These are phyloP conservation scores for Penicillium sp. DNA, from an alignment of 2,329 filamentous ascomycete species.

Conservation along the genomic window DNA sequence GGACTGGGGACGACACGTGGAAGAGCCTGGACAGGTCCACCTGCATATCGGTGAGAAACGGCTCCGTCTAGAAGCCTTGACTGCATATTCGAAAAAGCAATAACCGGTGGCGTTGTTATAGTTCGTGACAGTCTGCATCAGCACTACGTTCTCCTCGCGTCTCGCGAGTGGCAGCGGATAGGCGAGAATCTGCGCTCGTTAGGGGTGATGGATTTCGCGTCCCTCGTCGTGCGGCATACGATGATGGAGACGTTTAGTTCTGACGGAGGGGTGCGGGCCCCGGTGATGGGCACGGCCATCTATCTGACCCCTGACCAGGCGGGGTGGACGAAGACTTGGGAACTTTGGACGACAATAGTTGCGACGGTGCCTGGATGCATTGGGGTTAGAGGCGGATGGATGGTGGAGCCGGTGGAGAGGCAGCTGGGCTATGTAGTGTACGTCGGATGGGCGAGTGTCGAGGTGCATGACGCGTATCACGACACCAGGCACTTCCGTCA, in stretches of 20 bases:
- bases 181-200: constrained; percentile 9
- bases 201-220: constrained; percentile 22
- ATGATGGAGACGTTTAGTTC: constrained; percentile 31
- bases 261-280: constrained; percentile 24
- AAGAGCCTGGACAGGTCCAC: constrained; percentile 34
- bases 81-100: constrained; percentile 5
- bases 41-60: constrained; percentile 35
- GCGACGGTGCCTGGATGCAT: constrained; percentile 34
- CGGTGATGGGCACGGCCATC: constrained; percentile 37
- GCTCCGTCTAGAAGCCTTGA: constrained; percentile 1
- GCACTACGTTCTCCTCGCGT: constrained; percentile 28
- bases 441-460: constrained; percentile 41
- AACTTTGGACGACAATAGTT: constrained; percentile 32
- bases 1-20: constrained; percentile 37
- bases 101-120: constrained; percentile 10
- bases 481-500: constrained; percentile 37
- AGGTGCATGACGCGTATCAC: constrained; percentile 41
- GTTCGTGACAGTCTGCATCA: constrained; percentile 25
- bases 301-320: constrained; percentile 30
- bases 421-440: constrained; percentile 36
- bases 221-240: constrained; percentile 22
- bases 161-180: constrained; percentile 24
- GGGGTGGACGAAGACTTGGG: constrained; percentile 30
- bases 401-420: constrained; percentile 38
- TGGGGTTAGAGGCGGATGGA: constrained; percentile 37